Percentiles rank a stretch among this genome's conserved stretches.
Conservation (phyloP, 108 stramenopile genomes). For the Nannochloropsis granulata region DNA sequence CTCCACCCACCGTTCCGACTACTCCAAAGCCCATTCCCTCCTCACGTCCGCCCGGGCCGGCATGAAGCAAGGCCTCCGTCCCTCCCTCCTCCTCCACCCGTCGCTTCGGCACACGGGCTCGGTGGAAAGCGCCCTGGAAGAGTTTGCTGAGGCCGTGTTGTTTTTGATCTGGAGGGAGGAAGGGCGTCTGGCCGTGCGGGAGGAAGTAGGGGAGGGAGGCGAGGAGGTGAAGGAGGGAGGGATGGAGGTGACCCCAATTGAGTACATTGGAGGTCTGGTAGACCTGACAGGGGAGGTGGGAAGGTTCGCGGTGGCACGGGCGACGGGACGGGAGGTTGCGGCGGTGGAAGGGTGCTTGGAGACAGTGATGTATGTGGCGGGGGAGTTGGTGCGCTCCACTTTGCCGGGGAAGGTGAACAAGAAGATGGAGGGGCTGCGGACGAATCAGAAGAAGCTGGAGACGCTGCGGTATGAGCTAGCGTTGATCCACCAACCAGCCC, state of each 20-base stretch:
- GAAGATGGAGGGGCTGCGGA: neutral
- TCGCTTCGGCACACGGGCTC: neutral
- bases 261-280: constrained; percentile 83
- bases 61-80: neutral
- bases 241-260: constrained; percentile 24
- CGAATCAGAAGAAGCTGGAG: neutral
- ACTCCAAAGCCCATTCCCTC: neutral
- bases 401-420: neutral
- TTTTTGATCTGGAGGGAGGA: constrained; percentile 63
- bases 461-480: neutral
- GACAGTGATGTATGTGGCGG: neutral
- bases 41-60: neutral
- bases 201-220: neutral
- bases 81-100: neutral
- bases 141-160: constrained; percentile 81
- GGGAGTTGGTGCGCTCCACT: neutral
- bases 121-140: constrained; percentile 39
- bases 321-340: constrained; percentile 60
- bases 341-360: constrained; percentile 29
- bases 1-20: constrained; percentile 63
- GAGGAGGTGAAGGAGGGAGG: neutral
- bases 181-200: constrained; percentile 26
- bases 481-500: too few relatives aligned
- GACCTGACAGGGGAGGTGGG: constrained; percentile 91
- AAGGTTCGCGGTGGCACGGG: constrained; percentile 66